Conservation (phyloP, 148 eudicot genomes). For the Chenopodium suecicum region DNA sequence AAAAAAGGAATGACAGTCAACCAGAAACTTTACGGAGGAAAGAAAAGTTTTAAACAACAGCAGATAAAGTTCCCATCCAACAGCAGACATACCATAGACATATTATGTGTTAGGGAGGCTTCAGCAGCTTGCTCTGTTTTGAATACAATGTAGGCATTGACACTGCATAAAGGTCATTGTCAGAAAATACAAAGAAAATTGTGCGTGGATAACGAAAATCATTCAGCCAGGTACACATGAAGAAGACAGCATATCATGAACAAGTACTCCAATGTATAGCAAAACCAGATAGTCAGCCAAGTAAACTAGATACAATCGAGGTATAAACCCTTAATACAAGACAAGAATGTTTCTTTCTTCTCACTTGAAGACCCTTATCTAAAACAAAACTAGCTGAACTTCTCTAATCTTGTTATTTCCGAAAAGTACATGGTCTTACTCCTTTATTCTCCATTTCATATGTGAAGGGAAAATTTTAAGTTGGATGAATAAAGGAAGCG, state of each 20-base stretch:
- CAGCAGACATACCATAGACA: slow-evolving; percentile 71
- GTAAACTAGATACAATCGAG: not conserved
- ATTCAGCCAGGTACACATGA: not conserved
- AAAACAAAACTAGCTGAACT: too few relatives aligned
- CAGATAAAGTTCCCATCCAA: not conserved
- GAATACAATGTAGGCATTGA: slow-evolving; percentile 85
- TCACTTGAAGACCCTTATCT: not conserved
- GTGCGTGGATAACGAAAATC: not conserved
- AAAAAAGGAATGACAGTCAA: not conserved
- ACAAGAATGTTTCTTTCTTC: not conserved
- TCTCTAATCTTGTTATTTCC: not conserved
- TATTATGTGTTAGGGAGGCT: slow-evolving; percentile 85
- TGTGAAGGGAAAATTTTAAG: not conserved
- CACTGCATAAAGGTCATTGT: slow-evolving; percentile 43
- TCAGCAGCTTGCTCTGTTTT: slow-evolving; percentile 75
- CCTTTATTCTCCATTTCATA: not conserved
- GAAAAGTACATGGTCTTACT: not conserved
- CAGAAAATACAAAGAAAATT: slow-evolving; percentile 6
- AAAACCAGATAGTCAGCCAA: not conserved
- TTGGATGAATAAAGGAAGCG: not conserved
- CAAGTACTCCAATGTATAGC: not conserved
- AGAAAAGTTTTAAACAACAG: not conserved
- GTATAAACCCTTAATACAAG: not conserved
- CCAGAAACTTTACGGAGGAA: not conserved
- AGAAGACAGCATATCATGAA: not conserved